Percentiles rank a stretch among this genome's conserved stretches.
Conservation (phyloP, 805 yeast species). For the Kluyveromyces siamensis region DNA sequence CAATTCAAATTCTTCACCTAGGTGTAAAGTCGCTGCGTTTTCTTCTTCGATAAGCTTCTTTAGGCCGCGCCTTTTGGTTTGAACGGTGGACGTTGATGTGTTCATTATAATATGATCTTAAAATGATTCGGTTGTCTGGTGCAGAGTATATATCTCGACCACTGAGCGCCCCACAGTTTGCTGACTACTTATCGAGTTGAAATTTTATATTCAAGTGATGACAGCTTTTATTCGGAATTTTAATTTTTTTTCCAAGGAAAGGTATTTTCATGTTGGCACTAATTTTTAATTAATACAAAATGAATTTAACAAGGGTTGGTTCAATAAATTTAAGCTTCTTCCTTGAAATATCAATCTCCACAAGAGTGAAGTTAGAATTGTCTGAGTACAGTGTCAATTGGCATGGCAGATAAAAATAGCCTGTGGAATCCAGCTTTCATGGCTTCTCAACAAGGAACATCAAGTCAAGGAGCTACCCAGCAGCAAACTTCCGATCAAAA, state of each 20-base stretch:
- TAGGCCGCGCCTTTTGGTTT: conserved; percentile 67
- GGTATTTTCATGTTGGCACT: neutral
- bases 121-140: neutral
- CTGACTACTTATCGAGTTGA: too few species aligned
- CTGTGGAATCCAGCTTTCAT: conserved; percentile 14
- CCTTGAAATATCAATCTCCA: neutral
- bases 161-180: conserved; percentile 1
- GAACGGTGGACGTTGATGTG: conserved; percentile 80
- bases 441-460: conserved; percentile 1
- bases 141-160: neutral
- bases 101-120: conserved; percentile 43
- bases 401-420: conserved; percentile 4
- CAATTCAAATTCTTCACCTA: conserved; percentile 89
- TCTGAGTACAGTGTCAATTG: neutral
- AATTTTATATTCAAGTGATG: neutral
- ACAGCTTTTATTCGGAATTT: neutral
- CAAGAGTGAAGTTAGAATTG: neutral
- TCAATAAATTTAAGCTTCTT: too few species aligned
- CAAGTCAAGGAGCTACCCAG: neutral
- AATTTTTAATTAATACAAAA: too few species aligned
- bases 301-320: neutral
- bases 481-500: neutral
- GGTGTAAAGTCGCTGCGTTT: conserved; percentile 75
- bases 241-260: neutral
- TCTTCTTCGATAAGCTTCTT: conserved; percentile 77